These are phyloP conservation scores for Suhomyces pyralidae DNA, from an alignment of 805 yeast species.

Conservation along the genomic window DNA sequence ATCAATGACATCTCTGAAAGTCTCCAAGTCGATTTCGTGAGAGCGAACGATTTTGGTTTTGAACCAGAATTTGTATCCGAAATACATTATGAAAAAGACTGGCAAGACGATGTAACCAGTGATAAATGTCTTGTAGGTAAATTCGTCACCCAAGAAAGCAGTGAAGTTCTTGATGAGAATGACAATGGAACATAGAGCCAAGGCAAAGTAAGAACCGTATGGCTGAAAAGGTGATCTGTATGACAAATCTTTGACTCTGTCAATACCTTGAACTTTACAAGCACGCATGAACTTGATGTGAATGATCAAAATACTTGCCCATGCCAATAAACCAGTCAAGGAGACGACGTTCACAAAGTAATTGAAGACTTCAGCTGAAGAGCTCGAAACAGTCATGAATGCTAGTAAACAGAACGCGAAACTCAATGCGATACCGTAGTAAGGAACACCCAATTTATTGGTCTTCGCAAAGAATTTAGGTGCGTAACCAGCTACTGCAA, in stretches of 20 bases:
- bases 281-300: slow-evolving; percentile 67
- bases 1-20: slow-evolving; percentile 55
- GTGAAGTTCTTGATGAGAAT: slow-evolving; percentile 69
- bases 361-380: slow-evolving; percentile 55
- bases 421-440: slow-evolving; percentile 51
- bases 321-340: slow-evolving; percentile 69
- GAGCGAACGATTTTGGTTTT: slow-evolving; percentile 50
- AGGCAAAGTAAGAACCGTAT: slow-evolving; percentile 59
- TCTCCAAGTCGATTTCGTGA: slow-evolving; percentile 58
- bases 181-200: slow-evolving; percentile 51
- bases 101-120: slow-evolving; percentile 79
- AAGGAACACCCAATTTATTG: slow-evolving; percentile 67
- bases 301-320: slow-evolving; percentile 68
- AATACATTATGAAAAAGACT: slow-evolving; percentile 50
- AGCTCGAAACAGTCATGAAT: slow-evolving; percentile 61
- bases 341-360: slow-evolving; percentile 77
- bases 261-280: slow-evolving; percentile 62
- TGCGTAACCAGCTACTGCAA: slow-evolving; percentile 71
- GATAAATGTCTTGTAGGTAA: slow-evolving; percentile 64
- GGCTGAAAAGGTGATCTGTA: slow-evolving; percentile 70
- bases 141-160: slow-evolving; percentile 56
- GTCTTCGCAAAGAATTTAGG: slow-evolving; percentile 65
- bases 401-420: slow-evolving; percentile 60
- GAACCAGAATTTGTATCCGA: slow-evolving; percentile 58
- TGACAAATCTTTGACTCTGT: slow-evolving; percentile 48